Evolutionary conservation across 129 eudicot genomes (phyloP).

Genomic region (Flaveria ramosissima): DNA sequence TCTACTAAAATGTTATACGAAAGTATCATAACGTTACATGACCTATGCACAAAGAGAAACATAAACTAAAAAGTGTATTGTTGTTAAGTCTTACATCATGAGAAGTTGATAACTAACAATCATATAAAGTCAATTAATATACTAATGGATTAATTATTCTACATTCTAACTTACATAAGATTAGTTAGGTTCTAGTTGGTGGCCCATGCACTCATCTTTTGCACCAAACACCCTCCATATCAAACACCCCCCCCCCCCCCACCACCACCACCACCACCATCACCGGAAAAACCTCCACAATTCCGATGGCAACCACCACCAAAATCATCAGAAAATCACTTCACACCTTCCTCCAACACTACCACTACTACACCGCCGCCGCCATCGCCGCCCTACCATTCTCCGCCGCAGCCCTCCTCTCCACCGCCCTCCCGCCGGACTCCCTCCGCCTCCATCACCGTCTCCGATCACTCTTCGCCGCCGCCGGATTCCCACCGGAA

Average conservation of each 20-base stretch:
- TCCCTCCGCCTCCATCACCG: constrained; percentile 42
- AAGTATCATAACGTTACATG: no score
- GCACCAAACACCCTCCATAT: constrained; percentile 35
- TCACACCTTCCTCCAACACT: constrained; percentile 54
- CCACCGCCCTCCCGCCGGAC: constrained; percentile 37
- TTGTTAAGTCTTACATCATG: not conserved
- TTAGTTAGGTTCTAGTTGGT: constrained; percentile 58
- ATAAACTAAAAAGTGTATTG: not conserved
- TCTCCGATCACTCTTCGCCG: constrained; percentile 42
- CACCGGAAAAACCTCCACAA: constrained; percentile 14
- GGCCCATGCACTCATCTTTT: constrained; percentile 57
- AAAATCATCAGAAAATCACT: constrained; percentile 61
- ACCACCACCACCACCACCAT: constrained; percentile 7
- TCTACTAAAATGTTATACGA: no score
- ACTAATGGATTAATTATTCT: not conserved
- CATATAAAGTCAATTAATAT: constrained; percentile 6
- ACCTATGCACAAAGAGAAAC: no score
- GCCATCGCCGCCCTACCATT: constrained; percentile 60
- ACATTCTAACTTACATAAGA: constrained; percentile 11
- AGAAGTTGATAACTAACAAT: not conserved
- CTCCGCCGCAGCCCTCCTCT: constrained; percentile 50
- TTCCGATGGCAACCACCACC: constrained; percentile 46
- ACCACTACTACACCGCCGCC: constrained; percentile 52
- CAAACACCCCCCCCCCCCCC: constrained; percentile 6
- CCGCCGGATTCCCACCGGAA: constrained; percentile 63